Evolutionary conservation across 352 stramenopile species (phyloP).

Genomic region (Phytophthora ramorum): DNA sequence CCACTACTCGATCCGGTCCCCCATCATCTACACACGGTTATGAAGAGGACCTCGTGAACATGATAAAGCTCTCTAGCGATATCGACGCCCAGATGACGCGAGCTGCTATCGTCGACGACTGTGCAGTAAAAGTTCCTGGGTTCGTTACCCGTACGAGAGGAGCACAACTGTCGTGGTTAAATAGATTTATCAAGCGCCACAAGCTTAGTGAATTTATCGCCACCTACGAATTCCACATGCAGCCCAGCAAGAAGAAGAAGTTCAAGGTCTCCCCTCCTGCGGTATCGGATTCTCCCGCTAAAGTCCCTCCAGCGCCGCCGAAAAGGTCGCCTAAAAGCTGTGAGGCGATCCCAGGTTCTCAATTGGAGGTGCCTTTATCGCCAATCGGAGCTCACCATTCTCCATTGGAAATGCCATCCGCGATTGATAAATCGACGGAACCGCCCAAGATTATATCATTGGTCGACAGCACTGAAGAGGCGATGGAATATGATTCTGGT

Average conservation of each 20-base stretch:
- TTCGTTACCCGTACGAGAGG: background rate
- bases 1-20: background rate
- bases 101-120: background rate
- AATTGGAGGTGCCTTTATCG: too few species aligned
- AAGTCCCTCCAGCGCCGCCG: background rate
- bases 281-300: background rate
- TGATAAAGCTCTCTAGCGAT: background rate
- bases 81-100: background rate
- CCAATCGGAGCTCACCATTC: background rate
- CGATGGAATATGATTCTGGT: background rate
- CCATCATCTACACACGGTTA: background rate
- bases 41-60: background rate
- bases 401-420: background rate
- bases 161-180: background rate
- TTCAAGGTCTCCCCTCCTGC: too few species aligned
- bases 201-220: background rate
- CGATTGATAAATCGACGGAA: too few species aligned
- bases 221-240: background rate
- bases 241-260: background rate
- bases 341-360: too few species aligned
- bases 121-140: background rate
- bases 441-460: background rate
- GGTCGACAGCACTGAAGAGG: background rate
- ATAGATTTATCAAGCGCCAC: background rate
- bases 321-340: background rate